A percentile compares a stretch with the other conserved stretches of the same genome.
phyloP scores from a whole-genome alignment of 1,139 yeast genomes.

The Debaryomyces udenii region DNA sequence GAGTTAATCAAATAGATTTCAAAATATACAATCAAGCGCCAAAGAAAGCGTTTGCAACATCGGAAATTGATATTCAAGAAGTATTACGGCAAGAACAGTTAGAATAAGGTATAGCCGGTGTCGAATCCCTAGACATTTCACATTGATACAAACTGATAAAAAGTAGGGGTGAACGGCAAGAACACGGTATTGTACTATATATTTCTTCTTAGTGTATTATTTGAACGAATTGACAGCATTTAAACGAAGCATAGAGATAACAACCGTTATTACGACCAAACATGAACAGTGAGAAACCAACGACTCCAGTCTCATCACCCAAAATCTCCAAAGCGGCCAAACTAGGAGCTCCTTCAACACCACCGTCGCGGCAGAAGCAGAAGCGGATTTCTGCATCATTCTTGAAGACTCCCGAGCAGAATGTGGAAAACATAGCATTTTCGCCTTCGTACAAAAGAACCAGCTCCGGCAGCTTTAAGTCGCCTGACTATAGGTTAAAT shows the following conservation, averaged over 20 bases:
- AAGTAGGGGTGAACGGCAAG: neutral
- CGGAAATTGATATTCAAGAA: too few species aligned
- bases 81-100: too few species aligned
- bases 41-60: neutral
- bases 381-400: slow-evolving; percentile 27
- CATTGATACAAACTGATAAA: slow-evolving; percentile 5
- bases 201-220: slow-evolving; percentile 4
- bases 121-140: slow-evolving; percentile 7
- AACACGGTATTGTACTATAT: neutral
- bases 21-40: neutral
- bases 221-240: neutral
- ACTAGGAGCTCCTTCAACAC: slow-evolving; percentile 31
- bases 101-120: neutral
- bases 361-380: slow-evolving; percentile 26
- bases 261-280: neutral
- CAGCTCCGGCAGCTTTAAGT: slow-evolving; percentile 32
- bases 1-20: too few species aligned
- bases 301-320: slow-evolving; percentile 42
- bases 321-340: slow-evolving; percentile 22
- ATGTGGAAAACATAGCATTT: slow-evolving; percentile 30
- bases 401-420: slow-evolving; percentile 39
- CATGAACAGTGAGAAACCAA: slow-evolving; percentile 30
- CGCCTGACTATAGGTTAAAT: slow-evolving; percentile 37
- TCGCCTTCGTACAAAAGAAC: slow-evolving; percentile 45
- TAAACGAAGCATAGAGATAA: neutral